Conservation (phyloP, 2,329 filamentous ascomycete genomes). For the Juglanconis sp. region DNA sequence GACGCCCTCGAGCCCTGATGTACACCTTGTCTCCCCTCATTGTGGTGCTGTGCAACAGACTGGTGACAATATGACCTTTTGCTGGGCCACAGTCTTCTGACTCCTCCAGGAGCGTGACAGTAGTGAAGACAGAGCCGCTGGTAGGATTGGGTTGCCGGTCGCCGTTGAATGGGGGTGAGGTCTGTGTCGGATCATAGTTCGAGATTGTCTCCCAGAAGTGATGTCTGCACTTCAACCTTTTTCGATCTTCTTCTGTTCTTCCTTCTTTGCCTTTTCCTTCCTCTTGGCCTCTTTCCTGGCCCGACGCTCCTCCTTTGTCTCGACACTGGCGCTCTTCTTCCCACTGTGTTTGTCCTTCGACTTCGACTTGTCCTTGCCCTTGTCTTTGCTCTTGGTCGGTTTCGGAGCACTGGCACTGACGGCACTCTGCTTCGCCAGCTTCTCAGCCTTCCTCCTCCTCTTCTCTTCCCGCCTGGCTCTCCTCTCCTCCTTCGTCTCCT, state of each 20-base stretch:
- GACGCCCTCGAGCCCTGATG: too few relatives aligned
- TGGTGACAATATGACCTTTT: too few relatives aligned
- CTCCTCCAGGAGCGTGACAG: too few relatives aligned
- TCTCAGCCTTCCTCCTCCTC: slow-evolving; percentile 23
- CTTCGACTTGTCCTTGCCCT: neutral
- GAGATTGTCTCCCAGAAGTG: neutral
- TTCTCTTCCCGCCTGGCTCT: slow-evolving; percentile 36
- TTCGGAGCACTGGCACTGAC: slow-evolving; percentile 10
- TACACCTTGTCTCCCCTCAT: too few relatives aligned
- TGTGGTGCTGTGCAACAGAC: too few relatives aligned
- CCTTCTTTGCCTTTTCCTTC: slow-evolving; percentile 26
- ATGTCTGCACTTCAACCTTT: slow-evolving; percentile 7
- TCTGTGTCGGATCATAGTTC: neutral
- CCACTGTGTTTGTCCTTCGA: neutral
- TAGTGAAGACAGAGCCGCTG: too few relatives aligned
- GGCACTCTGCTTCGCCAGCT: slow-evolving; percentile 21
- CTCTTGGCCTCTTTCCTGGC: slow-evolving; percentile 26
- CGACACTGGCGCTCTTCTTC: slow-evolving; percentile 15
- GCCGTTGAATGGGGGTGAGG: too few relatives aligned
- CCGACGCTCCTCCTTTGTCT: slow-evolving; percentile 20
- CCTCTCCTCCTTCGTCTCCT: slow-evolving; percentile 30
- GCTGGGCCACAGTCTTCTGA: too few relatives aligned
- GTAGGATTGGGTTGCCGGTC: too few relatives aligned
- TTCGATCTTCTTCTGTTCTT: slow-evolving; percentile 11
- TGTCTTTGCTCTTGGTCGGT: neutral